Percentiles rank a stretch among this genome's conserved stretches.
Conservation (phyloP, 2,329 filamentous ascomycete species). For the Colletotrichum cereale region DNA sequence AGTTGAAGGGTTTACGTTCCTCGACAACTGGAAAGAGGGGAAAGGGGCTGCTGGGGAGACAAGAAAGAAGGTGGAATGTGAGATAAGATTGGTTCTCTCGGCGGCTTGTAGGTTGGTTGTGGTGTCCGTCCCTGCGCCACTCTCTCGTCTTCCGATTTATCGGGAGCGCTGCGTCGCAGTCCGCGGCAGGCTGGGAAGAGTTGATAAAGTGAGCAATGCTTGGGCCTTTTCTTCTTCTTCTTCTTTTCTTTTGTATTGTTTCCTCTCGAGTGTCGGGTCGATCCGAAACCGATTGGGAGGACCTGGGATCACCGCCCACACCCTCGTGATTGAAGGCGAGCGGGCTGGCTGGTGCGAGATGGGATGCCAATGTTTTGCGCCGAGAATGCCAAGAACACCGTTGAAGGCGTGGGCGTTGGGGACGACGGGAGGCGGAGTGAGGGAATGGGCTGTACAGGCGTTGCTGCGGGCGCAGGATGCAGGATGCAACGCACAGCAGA, state of each 20-base stretch:
- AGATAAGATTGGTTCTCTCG: neutral
- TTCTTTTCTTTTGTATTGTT: neutral
- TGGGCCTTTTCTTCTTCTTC: neutral
- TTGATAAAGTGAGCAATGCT: neutral
- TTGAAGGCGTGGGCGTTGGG: constrained; percentile 3
- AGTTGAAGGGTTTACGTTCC: constrained; percentile 4
- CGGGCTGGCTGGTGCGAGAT: constrained; percentile 9
- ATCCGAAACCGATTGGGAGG: neutral
- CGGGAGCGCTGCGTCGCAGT: constrained; percentile 1
- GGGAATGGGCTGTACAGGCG: neutral
- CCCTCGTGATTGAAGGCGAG: neutral
- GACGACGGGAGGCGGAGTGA: constrained; percentile 3
- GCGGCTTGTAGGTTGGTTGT: neutral
- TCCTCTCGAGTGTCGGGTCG: neutral
- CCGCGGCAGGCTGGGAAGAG: neutral
- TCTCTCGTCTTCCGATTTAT: neutral
- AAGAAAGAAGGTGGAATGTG: neutral
- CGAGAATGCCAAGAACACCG: constrained; percentile 32
- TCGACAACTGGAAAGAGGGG: neutral
- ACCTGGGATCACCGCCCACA: neutral
- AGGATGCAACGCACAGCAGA: neutral
- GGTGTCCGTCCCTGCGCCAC: neutral
- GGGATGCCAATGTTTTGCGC: constrained; percentile 33
- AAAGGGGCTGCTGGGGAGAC: neutral
- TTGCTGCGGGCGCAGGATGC: neutral